Evolutionary conservation across 2,329 filamentous ascomycete genomes (phyloP).

Genomic region (Alternaria brassicicola): DNA sequence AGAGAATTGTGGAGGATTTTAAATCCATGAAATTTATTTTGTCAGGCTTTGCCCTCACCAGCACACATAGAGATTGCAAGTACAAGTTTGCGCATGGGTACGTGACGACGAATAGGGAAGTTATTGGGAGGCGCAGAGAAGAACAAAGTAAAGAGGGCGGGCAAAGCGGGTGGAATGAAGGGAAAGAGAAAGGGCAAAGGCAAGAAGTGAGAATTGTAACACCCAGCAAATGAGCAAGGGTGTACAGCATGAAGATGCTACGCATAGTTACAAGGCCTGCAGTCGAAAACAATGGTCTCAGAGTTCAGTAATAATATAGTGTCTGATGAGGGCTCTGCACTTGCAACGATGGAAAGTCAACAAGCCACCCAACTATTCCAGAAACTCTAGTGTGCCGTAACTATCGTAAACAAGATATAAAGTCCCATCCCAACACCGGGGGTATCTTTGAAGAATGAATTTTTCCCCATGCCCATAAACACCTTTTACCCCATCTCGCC

Average conservation of each 20-base stretch:
- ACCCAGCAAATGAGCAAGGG: neutral
- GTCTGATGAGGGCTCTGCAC: neutral
- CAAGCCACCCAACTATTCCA: neutral
- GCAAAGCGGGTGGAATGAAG: neutral
- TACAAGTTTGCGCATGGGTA: neutral
- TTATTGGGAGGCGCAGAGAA: neutral
- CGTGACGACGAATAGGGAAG: neutral
- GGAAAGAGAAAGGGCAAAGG: neutral
- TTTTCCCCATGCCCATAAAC: conserved; percentile 1
- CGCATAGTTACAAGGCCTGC: no score
- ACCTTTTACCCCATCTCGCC: neutral
- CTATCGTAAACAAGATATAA: neutral
- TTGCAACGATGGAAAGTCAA: neutral
- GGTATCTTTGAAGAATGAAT: conserved; percentile 5
- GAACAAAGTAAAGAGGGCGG: neutral
- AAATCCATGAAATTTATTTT: no score
- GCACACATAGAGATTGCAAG: neutral
- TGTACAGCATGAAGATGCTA: neutral
- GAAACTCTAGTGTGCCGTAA: neutral
- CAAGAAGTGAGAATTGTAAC: neutral
- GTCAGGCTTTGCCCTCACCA: neutral
- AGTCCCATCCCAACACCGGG: conserved; percentile 4
- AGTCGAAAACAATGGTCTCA: neutral
- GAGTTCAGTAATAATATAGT: neutral
- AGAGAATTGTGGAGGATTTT: no score